Percentiles rank a stretch among this genome's conserved stretches.
Conservation (phyloP, 257 asterid species). For the Scutellaria barbata region DNA sequence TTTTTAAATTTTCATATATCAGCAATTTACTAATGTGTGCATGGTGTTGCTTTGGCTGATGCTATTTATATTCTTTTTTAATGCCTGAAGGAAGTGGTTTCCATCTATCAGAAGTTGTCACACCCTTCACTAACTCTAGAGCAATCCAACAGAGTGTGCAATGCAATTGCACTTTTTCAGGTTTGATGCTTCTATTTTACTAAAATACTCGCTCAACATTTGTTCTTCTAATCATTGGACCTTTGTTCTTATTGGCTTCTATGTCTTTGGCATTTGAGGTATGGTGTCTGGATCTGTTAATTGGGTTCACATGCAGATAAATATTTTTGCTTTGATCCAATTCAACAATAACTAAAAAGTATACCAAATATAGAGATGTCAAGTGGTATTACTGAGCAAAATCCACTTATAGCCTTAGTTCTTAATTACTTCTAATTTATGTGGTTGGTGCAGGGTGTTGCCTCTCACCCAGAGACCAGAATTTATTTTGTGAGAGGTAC, state of each 20-base stretch:
- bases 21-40: neutral
- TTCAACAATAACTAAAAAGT: too few species aligned
- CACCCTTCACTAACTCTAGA: slow-evolving; percentile 41
- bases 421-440: slow-evolving; percentile 16
- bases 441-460: slow-evolving; percentile 47
- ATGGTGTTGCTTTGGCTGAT: slow-evolving; percentile 32
- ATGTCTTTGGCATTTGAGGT: neutral
- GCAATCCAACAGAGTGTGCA: slow-evolving; percentile 45
- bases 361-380: too few species aligned
- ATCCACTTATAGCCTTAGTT: neutral
- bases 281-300: neutral
- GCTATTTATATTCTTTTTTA: neutral
- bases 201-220: neutral
- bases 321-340: neutral
- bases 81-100: slow-evolving; percentile 43
- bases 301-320: neutral
- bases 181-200: slow-evolving; percentile 28
- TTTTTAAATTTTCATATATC: slow-evolving; percentile 4
- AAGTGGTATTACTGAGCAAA: too few species aligned
- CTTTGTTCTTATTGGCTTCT: slow-evolving; percentile 1
- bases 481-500: slow-evolving; percentile 41
- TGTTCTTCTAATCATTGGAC: neutral
- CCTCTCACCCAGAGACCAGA: slow-evolving; percentile 45
- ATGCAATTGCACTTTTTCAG: slow-evolving; percentile 55
- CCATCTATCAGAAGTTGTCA: slow-evolving; percentile 43